Base-by-base conservation (phyloP, 2,329 filamentous ascomycete species). In the Graphilbum sp. region DNA sequence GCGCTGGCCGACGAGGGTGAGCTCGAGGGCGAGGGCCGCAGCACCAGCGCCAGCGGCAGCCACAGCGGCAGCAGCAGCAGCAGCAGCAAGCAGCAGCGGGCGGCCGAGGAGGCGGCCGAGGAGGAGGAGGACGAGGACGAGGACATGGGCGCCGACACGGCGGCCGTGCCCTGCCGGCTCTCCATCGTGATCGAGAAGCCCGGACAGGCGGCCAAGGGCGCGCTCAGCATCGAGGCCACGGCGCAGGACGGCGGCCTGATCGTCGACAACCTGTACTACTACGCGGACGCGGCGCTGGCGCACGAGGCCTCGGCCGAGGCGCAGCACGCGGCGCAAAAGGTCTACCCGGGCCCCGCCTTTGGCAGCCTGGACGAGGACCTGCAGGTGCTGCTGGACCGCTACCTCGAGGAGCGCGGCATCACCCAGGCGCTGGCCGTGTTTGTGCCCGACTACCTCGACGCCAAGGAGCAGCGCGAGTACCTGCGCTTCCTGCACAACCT, bases 391-490 rank as follows among this genome's bases (percentile, higher is more conserved):
- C 69, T 96, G 56, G 88, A 96, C 70, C 75, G 80, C 50, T 98
- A 88, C 65, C 72, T 98, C 46, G 86, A 94, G 60, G 90, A 95
- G 71, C 75, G 90, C 50, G 90, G 88, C 46, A 75, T 98, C 61
- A 85, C 88, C 53, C 77, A 80, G 50, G 73, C 79, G 42, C 72
- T 98, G 50, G 88, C 87, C 38, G 64, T 87, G 48, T 95, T 96
- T 60, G 79, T 93, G 33, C 85, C 87, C 29, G 87, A 96, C 58
- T 98, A 94, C 64, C 87, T 96, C 54, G 86, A 96, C 56, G 75
- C 82, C 62, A 98, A 98, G 78, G 90, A 98, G 74, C 88, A 96
- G 74, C 81, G 77, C 63, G 90, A 98, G 70, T 98, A 98, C 61
- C 65, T 92, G 44, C 65, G 71, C 47, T 98, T 92, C 90, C 66